A percentile compares a stretch with the other conserved stretches of the same genome.
Evolutionary conservation across 176 grass and related monocot species (phyloP).

Genomic region (Aegilops tauschii): DNA sequence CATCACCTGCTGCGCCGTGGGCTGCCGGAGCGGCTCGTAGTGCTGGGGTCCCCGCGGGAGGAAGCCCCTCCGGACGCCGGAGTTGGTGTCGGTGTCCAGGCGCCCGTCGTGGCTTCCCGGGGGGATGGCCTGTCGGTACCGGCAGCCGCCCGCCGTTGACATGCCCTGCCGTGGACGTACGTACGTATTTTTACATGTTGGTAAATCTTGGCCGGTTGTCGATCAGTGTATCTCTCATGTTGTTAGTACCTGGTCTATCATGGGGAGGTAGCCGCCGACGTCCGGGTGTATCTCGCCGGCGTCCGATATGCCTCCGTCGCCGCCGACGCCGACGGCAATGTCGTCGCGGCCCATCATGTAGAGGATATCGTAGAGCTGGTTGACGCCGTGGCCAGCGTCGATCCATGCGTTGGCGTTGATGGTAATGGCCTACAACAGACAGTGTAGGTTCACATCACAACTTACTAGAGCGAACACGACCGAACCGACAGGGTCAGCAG

Average conservation of each 20-base stretch:
- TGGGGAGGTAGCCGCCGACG: too few relatives aligned
- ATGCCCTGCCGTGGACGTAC: conserved; percentile 31
- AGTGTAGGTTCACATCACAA: conserved; percentile 9
- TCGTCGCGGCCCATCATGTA: too few relatives aligned
- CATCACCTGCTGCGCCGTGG: conserved; percentile 70
- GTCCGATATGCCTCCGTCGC: too few relatives aligned
- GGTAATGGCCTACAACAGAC: background rate
- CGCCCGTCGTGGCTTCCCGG: conserved; percentile 29
- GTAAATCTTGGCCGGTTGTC: background rate
- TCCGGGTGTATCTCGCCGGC: too few relatives aligned
- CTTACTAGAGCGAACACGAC: too few relatives aligned
- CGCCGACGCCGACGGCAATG: too few relatives aligned
- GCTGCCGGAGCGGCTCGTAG: conserved; percentile 63
- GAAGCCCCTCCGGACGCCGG: conserved; percentile 44
- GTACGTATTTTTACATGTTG: background rate
- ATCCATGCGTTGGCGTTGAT: too few relatives aligned
- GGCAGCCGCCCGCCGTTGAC: conserved; percentile 72
- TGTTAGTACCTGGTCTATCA: too few relatives aligned
- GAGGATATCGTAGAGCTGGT: too few relatives aligned
- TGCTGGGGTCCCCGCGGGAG: conserved; percentile 54
- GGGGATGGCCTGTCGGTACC: conserved; percentile 67
- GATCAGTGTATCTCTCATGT: too few relatives aligned
- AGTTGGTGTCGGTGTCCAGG: conserved; percentile 58
- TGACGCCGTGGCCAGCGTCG: too few relatives aligned
- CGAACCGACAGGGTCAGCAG: background rate